These are phyloP conservation scores for Populus hybrid DNA, from an alignment of 441 rosid species.

Conservation along the genomic window DNA sequence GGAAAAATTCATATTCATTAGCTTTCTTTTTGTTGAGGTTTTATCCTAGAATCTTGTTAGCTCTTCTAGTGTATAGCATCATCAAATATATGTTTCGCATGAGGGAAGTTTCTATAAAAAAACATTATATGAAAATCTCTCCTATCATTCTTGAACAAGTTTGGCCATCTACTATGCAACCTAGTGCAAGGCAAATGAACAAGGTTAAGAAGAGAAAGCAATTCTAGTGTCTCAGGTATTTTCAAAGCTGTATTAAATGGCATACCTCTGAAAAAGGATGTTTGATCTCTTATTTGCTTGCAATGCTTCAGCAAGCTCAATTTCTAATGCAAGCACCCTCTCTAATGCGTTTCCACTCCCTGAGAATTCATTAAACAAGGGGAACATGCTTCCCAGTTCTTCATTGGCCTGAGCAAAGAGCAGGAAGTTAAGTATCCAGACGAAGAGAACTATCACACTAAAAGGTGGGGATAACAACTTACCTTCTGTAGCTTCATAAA, in stretches of 20 bases:
- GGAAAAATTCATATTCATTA: slow-evolving; percentile 3
- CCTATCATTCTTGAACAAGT: neutral
- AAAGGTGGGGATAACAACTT: slow-evolving; percentile 11
- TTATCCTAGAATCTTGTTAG: neutral
- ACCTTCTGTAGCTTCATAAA: slow-evolving; percentile 73
- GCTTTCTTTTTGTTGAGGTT: neutral
- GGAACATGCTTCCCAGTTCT: slow-evolving; percentile 77
- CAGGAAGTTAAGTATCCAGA: slow-evolving; percentile 11
- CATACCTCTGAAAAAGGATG: slow-evolving; percentile 78
- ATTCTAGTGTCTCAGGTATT: neutral
- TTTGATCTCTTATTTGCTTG: slow-evolving; percentile 67
- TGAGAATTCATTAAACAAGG: slow-evolving; percentile 53
- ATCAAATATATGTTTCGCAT: neutral
- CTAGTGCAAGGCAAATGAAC: neutral
- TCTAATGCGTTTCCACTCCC: slow-evolving; percentile 70
- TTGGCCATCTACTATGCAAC: no score
- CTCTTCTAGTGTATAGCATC: neutral
- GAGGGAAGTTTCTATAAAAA: neutral
- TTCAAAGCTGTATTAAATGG: slow-evolving; percentile 12
- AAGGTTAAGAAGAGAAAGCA: neutral
- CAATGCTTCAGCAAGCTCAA: slow-evolving; percentile 89
- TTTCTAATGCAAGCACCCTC: slow-evolving; percentile 91
- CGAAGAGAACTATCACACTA: slow-evolving; percentile 7
- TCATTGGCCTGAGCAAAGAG: slow-evolving; percentile 66
- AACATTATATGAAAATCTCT: neutral